Conservation (phyloP, 2,329 filamentous ascomycete species). For the Talaromyces funiculosus region DNA sequence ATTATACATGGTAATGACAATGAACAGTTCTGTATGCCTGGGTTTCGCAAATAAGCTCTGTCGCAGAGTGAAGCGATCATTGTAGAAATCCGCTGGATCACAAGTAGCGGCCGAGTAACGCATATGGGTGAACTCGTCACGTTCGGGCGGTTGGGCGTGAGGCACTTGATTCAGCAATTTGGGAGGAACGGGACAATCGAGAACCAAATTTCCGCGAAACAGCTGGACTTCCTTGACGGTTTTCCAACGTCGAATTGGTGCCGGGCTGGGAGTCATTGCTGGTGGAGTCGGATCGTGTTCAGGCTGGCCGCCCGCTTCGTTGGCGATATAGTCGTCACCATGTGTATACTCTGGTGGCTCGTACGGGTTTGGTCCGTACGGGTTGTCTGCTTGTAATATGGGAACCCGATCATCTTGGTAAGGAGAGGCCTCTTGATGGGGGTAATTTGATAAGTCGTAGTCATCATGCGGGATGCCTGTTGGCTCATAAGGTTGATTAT, state of each 20-base stretch:
- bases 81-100: conserved; percentile 81
- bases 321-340: conserved; percentile 40
- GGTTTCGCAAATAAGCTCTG: conserved; percentile 90
- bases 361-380: conserved; percentile 60
- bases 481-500: conserved; percentile 74
- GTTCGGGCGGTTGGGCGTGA: conserved; percentile 71
- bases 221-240: conserved; percentile 98
- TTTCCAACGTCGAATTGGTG: conserved; percentile 81
- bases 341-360: conserved; percentile 51
- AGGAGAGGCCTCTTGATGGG: conserved; percentile 43
- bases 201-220: conserved; percentile 92
- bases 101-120: conserved; percentile 92
- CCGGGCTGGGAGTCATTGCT: conserved; percentile 46
- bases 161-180: conserved; percentile 79
- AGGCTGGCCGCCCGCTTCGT: conserved; percentile 19
- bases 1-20: conserved; percentile 98
- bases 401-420: conserved; percentile 68
- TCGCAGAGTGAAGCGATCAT: conserved; percentile 83
- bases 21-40: conserved; percentile 89
- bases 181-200: conserved; percentile 93
- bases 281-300: conserved; percentile 7
- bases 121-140: conserved; percentile 73
- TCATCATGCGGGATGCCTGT: conserved; percentile 51
- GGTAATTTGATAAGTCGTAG: conserved; percentile 52
- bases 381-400: conserved; percentile 63